Evolutionary conservation across 441 rosid species (phyloP).

Genomic region (Viola pubescens): DNA sequence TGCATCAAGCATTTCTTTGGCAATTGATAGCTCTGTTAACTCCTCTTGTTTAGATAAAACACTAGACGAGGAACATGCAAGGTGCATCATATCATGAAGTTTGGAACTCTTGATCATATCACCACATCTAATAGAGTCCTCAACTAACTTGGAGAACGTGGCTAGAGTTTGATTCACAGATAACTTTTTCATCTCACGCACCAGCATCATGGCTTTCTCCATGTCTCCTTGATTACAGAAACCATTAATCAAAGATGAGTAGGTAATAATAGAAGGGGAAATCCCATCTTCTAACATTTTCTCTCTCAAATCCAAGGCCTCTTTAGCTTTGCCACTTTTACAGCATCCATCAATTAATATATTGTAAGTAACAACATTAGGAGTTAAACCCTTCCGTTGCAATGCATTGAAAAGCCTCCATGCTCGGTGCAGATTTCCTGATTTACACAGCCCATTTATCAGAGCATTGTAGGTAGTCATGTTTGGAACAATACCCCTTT

Average conservation of each 20-base stretch:
- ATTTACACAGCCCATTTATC: slow-evolving; percentile 58
- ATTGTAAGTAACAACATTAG: slow-evolving; percentile 50
- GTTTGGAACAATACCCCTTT: slow-evolving; percentile 47
- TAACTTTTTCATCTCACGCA: slow-evolving; percentile 27
- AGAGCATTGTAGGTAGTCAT: slow-evolving; percentile 59
- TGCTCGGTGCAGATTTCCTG: slow-evolving; percentile 52
- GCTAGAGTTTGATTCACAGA: slow-evolving; percentile 22
- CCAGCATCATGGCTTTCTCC: slow-evolving; percentile 22
- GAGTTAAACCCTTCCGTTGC: slow-evolving; percentile 42
- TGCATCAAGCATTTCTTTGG: slow-evolving; percentile 18
- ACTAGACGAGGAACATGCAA: slow-evolving; percentile 12
- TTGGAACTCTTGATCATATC: slow-evolving; percentile 20
- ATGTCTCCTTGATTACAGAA: slow-evolving; percentile 33
- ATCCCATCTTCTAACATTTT: slow-evolving; percentile 48
- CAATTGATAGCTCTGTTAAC: slow-evolving; percentile 15
- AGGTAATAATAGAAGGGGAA: slow-evolving; percentile 29
- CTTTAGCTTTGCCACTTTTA: slow-evolving; percentile 36
- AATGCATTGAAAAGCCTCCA: slow-evolving; percentile 55
- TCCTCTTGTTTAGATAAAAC: slow-evolving; percentile 14
- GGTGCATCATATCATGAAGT: slow-evolving; percentile 22
- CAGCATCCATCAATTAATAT: slow-evolving; percentile 45
- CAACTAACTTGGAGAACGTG: slow-evolving; percentile 15
- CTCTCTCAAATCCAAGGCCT: slow-evolving; percentile 45
- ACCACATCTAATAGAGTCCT: slow-evolving; percentile 11
- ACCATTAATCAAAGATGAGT: slow-evolving; percentile 32